Evolutionary conservation across 306 rosid genomes (phyloP).

Genomic region (Calophaca sinica): DNA sequence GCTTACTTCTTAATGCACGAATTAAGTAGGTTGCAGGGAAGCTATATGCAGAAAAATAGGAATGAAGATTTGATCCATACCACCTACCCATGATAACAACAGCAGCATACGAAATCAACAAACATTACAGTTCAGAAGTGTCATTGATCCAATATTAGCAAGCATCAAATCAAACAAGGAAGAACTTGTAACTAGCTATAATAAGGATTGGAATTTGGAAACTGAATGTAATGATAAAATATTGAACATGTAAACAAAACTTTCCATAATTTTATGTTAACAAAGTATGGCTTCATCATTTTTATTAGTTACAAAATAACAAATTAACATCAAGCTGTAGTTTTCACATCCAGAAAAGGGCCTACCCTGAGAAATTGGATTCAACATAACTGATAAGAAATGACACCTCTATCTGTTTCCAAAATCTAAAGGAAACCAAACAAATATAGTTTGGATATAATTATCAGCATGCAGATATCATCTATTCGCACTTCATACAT

Average conservation of each 20-base stretch:
- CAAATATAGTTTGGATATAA: background rate
- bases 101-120: background rate
- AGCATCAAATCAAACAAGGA: background rate
- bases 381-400: background rate
- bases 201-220: slow-evolving; percentile 6
- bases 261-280: background rate
- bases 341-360: background rate
- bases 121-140: background rate
- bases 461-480: slow-evolving; percentile 3
- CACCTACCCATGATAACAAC: background rate
- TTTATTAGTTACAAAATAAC: slow-evolving; percentile 9
- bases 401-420: slow-evolving; percentile 14
- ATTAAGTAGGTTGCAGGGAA: background rate
- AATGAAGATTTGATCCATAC: slow-evolving; percentile 3
- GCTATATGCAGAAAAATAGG: background rate
- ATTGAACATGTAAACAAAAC: background rate
- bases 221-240: background rate
- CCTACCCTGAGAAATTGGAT: background rate
- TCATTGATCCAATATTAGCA: slow-evolving; percentile 1
- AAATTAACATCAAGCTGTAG: background rate
- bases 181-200: background rate
- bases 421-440: background rate
- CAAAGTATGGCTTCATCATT: background rate
- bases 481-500: background rate
- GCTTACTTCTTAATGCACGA: background rate